Conservation (phyloP, 352 stramenopile species). For the Pythium rhizo-oryzae region DNA sequence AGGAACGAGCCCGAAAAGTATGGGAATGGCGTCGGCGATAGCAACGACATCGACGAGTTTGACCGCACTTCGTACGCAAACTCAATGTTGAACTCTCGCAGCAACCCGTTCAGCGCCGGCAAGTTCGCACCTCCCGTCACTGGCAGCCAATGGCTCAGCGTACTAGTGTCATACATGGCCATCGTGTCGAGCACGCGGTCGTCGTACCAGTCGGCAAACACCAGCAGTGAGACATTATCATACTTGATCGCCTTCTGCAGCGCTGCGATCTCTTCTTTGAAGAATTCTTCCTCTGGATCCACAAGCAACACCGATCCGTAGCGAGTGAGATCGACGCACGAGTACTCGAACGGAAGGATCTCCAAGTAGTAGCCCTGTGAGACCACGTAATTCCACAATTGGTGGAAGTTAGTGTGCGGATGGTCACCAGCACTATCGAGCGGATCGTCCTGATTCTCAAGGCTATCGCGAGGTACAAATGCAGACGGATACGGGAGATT, state of each 20-base stretch:
- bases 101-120: conserved; percentile 65
- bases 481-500: conserved; percentile 87
- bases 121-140: conserved; percentile 80
- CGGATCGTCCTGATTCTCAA: conserved; percentile 63
- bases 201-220: conserved; percentile 87
- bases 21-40: conserved; percentile 46
- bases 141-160: conserved; percentile 77
- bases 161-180: conserved; percentile 84
- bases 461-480: conserved; percentile 79
- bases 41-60: conserved; percentile 47
- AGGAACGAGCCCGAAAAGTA: conserved; percentile 72
- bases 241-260: conserved; percentile 66
- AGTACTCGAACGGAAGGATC: conserved; percentile 79
- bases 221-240: conserved; percentile 65
- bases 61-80: conserved; percentile 64
- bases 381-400: conserved; percentile 76
- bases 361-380: conserved; percentile 76
- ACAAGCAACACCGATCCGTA: conserved; percentile 84
- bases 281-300: conserved; percentile 84
- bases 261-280: conserved; percentile 58
- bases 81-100: conserved; percentile 68
- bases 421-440: conserved; percentile 84
- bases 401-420: conserved; percentile 86
- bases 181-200: conserved; percentile 56
- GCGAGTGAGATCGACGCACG: conserved; percentile 61